Base-by-base conservation (phyloP, 257 asterid species). In the Primulina eburnea region DNA sequence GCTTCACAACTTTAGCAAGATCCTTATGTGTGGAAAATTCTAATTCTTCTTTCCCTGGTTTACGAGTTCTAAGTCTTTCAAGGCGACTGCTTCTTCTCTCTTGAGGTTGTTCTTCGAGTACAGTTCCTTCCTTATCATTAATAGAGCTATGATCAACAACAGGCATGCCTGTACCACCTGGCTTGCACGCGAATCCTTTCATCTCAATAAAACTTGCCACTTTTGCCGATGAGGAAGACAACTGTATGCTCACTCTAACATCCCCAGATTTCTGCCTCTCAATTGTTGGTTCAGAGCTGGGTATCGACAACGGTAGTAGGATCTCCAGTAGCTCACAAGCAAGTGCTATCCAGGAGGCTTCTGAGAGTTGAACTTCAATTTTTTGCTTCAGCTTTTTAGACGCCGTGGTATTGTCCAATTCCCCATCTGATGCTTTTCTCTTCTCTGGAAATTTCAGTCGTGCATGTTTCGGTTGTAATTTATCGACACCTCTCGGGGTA, bases 81-180 rank as follows among this genome's bases (percentile, higher is more conserved):
- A 90, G 92, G 32, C 98, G 97, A 78, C 86, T 93, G 73, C 99
- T 93, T 73, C 99, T 82, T 83, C 99, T 89, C 89, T 90, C 99
- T 83, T 89, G 99, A 83, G 89, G 97, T 76, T 90, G 98, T 74
- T 93, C 97, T 62, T 87, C 97, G 60, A 66, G 79, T 34, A 69
- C 38, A 77, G 60, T 61, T 74, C 80, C 87, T 76, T 86, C 95
- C 84, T 90, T 92, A 70, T 83, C 84, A 80, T 78, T 87, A 37
- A 73, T 86, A 38, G 82, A 59, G 80, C 62, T 80, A 57, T 71
- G 64, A 78, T 82, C 79, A 78, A 72, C 75, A 64, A 17, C 18
- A 70, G 73, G 65, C 72, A 62, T 69, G 71, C 64, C 78, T 75
- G 74, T 78, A 70, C 73, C 84, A 75, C 69, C 76, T 72, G 83